These are phyloP conservation scores for Fusarium siculi DNA, from an alignment of 2,329 filamentous ascomycete genomes.

Conservation along the genomic window DNA sequence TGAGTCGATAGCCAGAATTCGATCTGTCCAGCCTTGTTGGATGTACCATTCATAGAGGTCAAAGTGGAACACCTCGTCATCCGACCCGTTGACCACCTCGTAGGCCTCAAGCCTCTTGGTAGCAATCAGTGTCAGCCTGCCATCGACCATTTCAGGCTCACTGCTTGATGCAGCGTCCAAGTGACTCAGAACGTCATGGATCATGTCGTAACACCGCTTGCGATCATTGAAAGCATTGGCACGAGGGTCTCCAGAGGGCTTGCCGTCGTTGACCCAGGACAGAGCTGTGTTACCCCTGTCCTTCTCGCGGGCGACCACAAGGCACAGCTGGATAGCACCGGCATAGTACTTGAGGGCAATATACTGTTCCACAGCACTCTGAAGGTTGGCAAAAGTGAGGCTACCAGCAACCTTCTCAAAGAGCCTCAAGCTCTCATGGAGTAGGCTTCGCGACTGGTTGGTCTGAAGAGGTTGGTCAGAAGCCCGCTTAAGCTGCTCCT, in stretches of 20 bases:
- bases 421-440: slow-evolving; percentile 88
- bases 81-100: slow-evolving; percentile 85
- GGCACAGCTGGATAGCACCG: slow-evolving; percentile 87
- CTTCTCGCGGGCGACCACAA: slow-evolving; percentile 83
- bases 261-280: slow-evolving; percentile 87
- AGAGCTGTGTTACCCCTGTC: slow-evolving; percentile 89
- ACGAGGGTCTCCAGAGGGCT: slow-evolving; percentile 76
- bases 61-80: slow-evolving; percentile 94
- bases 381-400: slow-evolving; percentile 82
- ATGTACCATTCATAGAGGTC: slow-evolving; percentile 99
- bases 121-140: slow-evolving; percentile 77
- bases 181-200: slow-evolving; percentile 81
- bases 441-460: slow-evolving; percentile 78
- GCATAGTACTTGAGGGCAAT: slow-evolving; percentile 88
- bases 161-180: slow-evolving; percentile 77
- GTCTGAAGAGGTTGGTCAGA: slow-evolving; percentile 80
- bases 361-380: slow-evolving; percentile 82
- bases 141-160: slow-evolving; percentile 80
- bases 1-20: slow-evolving; percentile 85
- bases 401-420: slow-evolving; percentile 90
- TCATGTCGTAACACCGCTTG: slow-evolving; percentile 84
- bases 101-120: slow-evolving; percentile 90
- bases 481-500: slow-evolving; percentile 91
- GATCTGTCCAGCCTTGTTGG: slow-evolving; percentile 82
- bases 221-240: slow-evolving; percentile 75